A percentile compares a stretch with the other conserved stretches of the same genome.
These are phyloP conservation scores for Beauveria asiatica DNA, from an alignment of 2,329 filamentous ascomycete genomes.

Conservation along the genomic window DNA sequence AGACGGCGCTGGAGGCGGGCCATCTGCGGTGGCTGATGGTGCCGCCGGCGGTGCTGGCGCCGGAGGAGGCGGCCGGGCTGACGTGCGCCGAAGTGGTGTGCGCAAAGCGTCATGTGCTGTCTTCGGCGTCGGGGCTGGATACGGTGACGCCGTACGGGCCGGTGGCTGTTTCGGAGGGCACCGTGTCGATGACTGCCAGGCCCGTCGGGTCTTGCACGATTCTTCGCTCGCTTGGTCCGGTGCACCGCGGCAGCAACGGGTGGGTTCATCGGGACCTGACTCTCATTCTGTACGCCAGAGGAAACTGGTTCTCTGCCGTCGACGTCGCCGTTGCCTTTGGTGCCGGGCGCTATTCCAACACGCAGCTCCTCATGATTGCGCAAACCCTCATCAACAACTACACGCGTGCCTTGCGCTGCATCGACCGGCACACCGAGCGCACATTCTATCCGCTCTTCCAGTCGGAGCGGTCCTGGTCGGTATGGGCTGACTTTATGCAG, in stretches of 20 bases:
- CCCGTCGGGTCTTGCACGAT: neutral
- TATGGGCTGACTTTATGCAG: slow-evolving; percentile 3
- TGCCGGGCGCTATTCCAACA: neutral
- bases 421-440: neutral
- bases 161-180: neutral
- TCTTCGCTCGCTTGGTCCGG: neutral
- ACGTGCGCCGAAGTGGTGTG: neutral
- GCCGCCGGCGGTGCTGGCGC: neutral
- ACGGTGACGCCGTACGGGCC: neutral
- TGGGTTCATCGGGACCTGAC: neutral
- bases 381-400: neutral
- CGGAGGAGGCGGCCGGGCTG: neutral
- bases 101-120: neutral
- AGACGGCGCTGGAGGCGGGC: neutral
- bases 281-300: neutral
- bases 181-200: neutral
- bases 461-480: neutral
- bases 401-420: neutral
- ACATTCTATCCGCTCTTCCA: neutral
- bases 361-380: slow-evolving; percentile 1
- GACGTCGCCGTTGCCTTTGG: neutral
- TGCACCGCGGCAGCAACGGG: neutral
- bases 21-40: slow-evolving; percentile 1
- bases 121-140: neutral
- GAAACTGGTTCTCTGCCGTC: neutral